Percentiles rank a stretch among this genome's conserved stretches.
Conservation (phyloP, 208 protist species). For the Tritrichomonas musculus region DNA sequence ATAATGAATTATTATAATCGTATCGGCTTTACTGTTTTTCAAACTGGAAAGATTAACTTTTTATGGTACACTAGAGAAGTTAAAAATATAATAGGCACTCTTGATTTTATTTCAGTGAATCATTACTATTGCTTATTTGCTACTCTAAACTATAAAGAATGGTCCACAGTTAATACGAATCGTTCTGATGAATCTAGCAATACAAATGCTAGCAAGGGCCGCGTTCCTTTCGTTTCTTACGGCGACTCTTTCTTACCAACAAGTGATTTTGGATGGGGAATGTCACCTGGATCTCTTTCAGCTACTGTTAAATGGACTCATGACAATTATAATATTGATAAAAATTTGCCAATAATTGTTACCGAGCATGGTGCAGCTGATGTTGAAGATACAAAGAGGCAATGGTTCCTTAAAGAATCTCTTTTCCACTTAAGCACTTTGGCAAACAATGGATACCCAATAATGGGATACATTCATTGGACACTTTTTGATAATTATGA, state of each 20-base stretch:
- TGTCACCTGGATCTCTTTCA: neutral
- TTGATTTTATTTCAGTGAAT: neutral
- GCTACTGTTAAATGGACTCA: neutral
- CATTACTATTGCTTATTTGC: neutral
- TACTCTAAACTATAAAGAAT: neutral
- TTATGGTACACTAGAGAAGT: neutral
- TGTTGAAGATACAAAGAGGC: neutral
- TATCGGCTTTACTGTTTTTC: neutral
- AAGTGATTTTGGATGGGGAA: conserved; percentile 11
- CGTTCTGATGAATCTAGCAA: no score
- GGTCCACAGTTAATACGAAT: neutral
- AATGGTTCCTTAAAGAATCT: neutral
- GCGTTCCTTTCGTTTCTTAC: no score
- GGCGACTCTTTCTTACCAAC: no score
- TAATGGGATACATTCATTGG: conserved; percentile 47
- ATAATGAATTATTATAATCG: neutral
- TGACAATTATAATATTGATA: neutral
- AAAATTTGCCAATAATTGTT: neutral
- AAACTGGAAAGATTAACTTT: neutral
- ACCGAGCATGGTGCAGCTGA: neutral
- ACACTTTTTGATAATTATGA: conserved; percentile 52
- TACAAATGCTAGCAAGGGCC: no score
- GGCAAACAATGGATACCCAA: conserved; percentile 22
- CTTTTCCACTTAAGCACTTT: neutral
- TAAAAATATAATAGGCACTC: neutral